Evolutionary conservation across 2,329 filamentous ascomycete species (phyloP).

Genomic region (Tolypocladium paradoxum): DNA sequence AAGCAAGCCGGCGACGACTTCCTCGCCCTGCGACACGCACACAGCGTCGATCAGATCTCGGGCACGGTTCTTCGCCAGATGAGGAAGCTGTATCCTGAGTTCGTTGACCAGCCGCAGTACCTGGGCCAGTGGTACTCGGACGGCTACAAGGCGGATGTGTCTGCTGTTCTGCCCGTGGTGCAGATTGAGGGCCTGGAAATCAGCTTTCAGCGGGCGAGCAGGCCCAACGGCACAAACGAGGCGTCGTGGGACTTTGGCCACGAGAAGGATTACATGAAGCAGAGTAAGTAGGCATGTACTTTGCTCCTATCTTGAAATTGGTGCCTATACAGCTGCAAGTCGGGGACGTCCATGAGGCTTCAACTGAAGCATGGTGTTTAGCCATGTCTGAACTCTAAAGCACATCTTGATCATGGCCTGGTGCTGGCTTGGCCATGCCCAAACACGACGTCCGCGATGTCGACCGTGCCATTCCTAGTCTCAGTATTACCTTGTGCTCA

Average conservation of each 20-base stretch:
- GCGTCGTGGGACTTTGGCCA: slow-evolving; percentile 45
- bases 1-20: slow-evolving; percentile 39
- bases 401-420: not conserved
- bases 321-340: not conserved
- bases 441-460: too few species aligned
- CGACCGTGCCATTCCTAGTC: not conserved
- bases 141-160: slow-evolving; percentile 28
- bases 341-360: not conserved
- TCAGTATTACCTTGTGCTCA: not conserved
- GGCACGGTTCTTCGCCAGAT: slow-evolving; percentile 45
- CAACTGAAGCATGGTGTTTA: not conserved
- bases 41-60: slow-evolving; percentile 56
- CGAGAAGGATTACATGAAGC: slow-evolving; percentile 19
- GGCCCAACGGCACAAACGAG: slow-evolving; percentile 45
- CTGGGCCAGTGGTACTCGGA: slow-evolving; percentile 38
- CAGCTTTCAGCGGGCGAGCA: slow-evolving; percentile 30
- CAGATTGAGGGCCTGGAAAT: slow-evolving; percentile 32
- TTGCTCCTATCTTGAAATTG: too few species aligned
- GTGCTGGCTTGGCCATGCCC: too few species aligned
- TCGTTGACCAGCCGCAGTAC: slow-evolving; percentile 38
- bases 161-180: slow-evolving; percentile 32
- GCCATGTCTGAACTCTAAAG: not conserved
- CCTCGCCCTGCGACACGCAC: slow-evolving; percentile 44
- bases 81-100: slow-evolving; percentile 38
- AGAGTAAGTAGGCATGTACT: not conserved